Percentiles rank a stretch among this genome's conserved stretches.
Evolutionary conservation across 75 land plant species (phyloP).

Genomic region (Chamaecyparis obtusa): DNA sequence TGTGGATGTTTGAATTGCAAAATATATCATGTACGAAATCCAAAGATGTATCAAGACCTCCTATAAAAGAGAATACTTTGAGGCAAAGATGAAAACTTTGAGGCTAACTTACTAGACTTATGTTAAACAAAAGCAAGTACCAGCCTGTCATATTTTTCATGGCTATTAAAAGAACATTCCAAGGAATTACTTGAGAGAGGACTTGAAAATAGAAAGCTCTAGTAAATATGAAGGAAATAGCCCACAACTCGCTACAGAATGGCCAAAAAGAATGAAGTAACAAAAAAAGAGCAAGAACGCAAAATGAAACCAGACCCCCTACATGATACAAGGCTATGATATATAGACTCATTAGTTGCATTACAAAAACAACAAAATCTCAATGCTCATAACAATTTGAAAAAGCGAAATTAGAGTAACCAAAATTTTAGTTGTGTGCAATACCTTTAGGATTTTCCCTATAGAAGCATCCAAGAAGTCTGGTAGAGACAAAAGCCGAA

Average conservation of each 20-base stretch:
- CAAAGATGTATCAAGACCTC: too few species aligned
- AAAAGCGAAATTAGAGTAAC: neutral
- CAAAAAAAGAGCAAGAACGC: neutral
- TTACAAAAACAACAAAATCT: neutral
- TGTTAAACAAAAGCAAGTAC: too few species aligned
- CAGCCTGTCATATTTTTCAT: neutral
- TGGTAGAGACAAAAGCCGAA: conserved; percentile 84
- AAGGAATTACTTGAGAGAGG: neutral
- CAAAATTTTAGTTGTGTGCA: neutral
- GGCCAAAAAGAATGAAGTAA: neutral
- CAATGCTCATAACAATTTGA: neutral
- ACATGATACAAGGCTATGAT: neutral
- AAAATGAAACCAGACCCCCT: neutral
- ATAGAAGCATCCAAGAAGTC: conserved; percentile 96
- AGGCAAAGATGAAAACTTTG: too few species aligned
- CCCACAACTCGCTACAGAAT: neutral
- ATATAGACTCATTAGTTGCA: neutral
- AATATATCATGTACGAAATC: too few species aligned
- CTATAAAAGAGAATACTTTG: too few species aligned
- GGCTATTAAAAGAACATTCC: neutral
- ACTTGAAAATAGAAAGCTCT: neutral
- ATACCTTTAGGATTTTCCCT: conserved; percentile 88
- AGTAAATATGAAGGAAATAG: neutral
- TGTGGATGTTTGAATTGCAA: too few species aligned
- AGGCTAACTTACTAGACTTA: too few species aligned